Conservation (phyloP, 768 basidiomycete genomes). For the Omphalotus guepiniiformis region DNA sequence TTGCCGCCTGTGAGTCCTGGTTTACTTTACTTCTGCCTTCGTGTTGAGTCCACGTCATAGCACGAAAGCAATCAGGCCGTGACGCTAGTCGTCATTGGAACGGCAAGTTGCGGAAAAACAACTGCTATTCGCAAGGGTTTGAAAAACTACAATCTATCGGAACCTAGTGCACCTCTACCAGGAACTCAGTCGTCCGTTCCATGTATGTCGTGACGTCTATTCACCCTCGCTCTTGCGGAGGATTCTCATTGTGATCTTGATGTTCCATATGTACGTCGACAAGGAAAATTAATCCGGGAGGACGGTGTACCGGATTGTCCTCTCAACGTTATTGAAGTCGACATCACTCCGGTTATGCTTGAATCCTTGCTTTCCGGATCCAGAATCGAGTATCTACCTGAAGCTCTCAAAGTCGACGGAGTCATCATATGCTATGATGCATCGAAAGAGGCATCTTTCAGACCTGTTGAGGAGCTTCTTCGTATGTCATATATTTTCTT, state of each 20-base stretch:
- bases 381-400: constrained; percentile 41
- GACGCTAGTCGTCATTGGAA: constrained; percentile 77
- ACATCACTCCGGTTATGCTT: constrained; percentile 34
- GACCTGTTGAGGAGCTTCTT: constrained; percentile 61
- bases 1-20: constrained; percentile 19
- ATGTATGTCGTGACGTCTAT: constrained; percentile 30
- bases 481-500: no score
- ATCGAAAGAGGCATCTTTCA: constrained; percentile 55
- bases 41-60: no score
- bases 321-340: constrained; percentile 53
- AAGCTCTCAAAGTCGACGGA: constrained; percentile 64
- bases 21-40: neutral
- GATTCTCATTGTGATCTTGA: neutral
- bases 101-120: constrained; percentile 79
- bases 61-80: constrained; percentile 29
- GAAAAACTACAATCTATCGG: constrained; percentile 51
- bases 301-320: constrained; percentile 40
- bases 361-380: constrained; percentile 23
- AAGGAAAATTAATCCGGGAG: constrained; percentile 26
- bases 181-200: constrained; percentile 30
- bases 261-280: constrained; percentile 26
- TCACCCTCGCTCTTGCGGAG: neutral
- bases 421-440: constrained; percentile 87
- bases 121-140: constrained; percentile 76
- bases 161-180: constrained; percentile 33